Conservation (phyloP, 495 filamentous ascomycete species). For the Neurospora tetrasperma region DNA sequence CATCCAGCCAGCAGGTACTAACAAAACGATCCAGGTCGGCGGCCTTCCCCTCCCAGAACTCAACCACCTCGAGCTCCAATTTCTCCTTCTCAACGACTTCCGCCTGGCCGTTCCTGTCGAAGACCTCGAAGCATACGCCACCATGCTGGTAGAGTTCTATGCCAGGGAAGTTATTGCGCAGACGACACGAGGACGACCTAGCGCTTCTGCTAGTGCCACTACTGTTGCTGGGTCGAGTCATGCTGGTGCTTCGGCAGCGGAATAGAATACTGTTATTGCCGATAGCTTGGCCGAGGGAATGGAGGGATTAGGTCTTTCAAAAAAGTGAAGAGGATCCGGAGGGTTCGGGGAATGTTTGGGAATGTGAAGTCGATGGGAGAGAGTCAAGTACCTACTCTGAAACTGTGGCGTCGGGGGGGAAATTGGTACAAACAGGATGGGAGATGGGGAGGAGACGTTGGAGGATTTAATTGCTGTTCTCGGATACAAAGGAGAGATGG, state of each 20-base stretch:
- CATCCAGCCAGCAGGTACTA: background rate
- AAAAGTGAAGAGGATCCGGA: background rate
- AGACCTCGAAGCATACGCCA: conserved; percentile 94
- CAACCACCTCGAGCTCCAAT: conserved; percentile 95
- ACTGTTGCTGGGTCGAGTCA: background rate
- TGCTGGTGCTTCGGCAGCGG: background rate
- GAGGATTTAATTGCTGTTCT: background rate
- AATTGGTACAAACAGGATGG: no score
- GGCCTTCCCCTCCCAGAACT: conserved; percentile 92
- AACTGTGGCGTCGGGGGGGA: background rate
- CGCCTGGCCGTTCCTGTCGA: conserved; percentile 88
- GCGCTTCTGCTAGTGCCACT: background rate
- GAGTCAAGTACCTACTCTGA: background rate
- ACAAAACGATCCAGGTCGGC: conserved; percentile 56
- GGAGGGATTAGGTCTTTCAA: background rate
- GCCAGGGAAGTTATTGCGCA: conserved; percentile 77
- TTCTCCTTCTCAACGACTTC: conserved; percentile 94
- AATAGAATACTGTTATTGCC: background rate
- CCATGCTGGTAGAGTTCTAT: conserved; percentile 98
- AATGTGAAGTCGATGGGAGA: background rate
- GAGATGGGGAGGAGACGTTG: background rate
- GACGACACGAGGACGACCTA: conserved; percentile 13
- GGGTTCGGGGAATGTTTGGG: background rate
- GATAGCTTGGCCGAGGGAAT: background rate
- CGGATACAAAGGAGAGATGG: background rate